A percentile compares a stretch with the other conserved stretches of the same genome.
These are phyloP conservation scores for Papiliotrema nemorosa DNA, from an alignment of 1,284 basidiomycete genomes.

Conservation along the genomic window DNA sequence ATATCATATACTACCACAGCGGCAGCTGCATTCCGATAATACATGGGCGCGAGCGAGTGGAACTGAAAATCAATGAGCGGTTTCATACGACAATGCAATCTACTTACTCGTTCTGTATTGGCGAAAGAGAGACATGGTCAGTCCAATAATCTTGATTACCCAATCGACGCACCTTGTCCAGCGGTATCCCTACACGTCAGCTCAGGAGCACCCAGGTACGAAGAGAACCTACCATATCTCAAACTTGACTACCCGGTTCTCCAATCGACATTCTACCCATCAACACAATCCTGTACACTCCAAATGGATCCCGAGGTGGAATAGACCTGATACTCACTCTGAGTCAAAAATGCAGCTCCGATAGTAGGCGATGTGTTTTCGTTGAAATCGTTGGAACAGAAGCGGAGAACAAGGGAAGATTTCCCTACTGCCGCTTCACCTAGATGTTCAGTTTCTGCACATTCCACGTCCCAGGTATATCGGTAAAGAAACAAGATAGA, in stretches of 20 bases:
- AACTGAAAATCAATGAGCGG: too few relatives aligned
- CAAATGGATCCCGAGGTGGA: too few relatives aligned
- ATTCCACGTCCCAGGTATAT: not conserved
- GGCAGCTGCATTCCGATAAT: constrained; percentile 96
- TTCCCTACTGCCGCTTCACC: constrained; percentile 99
- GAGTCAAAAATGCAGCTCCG: constrained; percentile 74
- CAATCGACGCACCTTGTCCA: constrained; percentile 32
- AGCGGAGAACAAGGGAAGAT: constrained; percentile 97
- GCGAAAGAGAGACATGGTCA: not conserved
- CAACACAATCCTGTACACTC: not conserved
- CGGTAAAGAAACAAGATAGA: not conserved
- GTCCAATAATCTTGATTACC: not conserved
- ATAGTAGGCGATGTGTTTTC: constrained; percentile 72
- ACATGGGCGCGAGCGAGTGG: constrained; percentile 70
- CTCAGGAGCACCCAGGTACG: too few relatives aligned
- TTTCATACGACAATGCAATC: too few relatives aligned
- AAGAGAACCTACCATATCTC: constrained; percentile 48
- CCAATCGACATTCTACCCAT: constrained; percentile 47
- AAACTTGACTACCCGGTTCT: constrained; percentile 52
- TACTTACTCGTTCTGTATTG: constrained; percentile 12
- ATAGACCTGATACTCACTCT: constrained; percentile 29
- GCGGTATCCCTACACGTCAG: constrained; percentile 44
- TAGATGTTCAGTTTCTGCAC: constrained; percentile 44
- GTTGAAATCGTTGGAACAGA: constrained; percentile 52
- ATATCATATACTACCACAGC: constrained; percentile 97